Base-by-base conservation (phyloP, 148 eudicot species). In the Fagopyrum homotropicum region DNA sequence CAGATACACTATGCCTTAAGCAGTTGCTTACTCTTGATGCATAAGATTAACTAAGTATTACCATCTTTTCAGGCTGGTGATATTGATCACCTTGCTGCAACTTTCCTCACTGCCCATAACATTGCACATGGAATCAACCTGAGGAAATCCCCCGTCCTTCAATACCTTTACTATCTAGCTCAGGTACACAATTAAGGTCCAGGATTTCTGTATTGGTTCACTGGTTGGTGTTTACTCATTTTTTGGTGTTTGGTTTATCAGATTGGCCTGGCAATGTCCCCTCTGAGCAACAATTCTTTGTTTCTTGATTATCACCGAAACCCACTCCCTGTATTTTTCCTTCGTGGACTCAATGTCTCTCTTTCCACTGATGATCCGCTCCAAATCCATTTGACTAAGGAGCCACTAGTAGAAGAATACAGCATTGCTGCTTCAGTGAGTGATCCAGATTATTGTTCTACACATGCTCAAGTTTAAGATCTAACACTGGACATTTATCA, bases 401-500 rank as follows among this genome's bases (percentile, higher is more conserved):
- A 90, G 79, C 83, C 96, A 59, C 85, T 90, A 30, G 89, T 90
- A 57, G 96, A 90, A 81, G 96, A 90, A 81, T 90, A 90, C 72
- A 89, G 92, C 64, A 86, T 88, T 77, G 96, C 96, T 75, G 92
- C 96, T 72, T 96, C 99, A 3, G 99, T 96, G 78, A 90, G 98
- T 77, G 22, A 73, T 72, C 77, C 50, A 59, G 68, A 43, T 40
- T 71, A 75, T 69, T 30, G 63, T 72, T 73, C 9, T 63, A 10
- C 66, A 59, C 35, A 6, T 63, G 56, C n/a, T 74, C 49, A 29
- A 16, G 50, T 55, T 15, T 63, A 49, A 71, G 61, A 60, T 66
- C 71, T 14, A 40, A 63, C 11, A 63, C 15, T 5, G 10, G 14
- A 17, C 7, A 66, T 35, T 45, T 19, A 61, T 54, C 88, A 92